phyloP scores from a whole-genome alignment of 371 early-diverging fungal species.

The Mortierella sp. region DNA sequence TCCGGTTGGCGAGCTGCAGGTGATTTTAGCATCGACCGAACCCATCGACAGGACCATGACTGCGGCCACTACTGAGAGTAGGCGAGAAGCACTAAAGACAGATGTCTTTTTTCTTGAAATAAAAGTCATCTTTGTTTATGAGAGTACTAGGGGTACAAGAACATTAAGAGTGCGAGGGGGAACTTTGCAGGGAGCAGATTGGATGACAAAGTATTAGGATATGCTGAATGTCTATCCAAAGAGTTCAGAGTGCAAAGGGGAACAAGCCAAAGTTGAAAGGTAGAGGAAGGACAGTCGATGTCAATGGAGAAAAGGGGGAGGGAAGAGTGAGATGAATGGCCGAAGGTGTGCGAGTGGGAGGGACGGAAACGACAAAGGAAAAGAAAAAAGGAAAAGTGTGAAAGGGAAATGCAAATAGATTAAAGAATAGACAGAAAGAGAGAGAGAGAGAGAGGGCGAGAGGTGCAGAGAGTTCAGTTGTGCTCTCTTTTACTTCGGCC shows the following conservation, averaged over 20 bases:
- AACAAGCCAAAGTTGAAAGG: constrained; percentile 12
- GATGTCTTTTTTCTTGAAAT: constrained; percentile 11
- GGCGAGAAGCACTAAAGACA: constrained; percentile 3
- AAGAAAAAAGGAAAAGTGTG: constrained; percentile 6
- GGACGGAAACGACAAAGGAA: constrained; percentile 3
- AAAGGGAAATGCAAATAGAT: background rate
- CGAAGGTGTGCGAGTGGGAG: background rate
- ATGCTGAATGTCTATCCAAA: no score
- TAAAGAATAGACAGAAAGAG: background rate
- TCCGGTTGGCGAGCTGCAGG: constrained; percentile 37
- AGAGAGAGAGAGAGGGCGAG: background rate
- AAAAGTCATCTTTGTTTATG: constrained; percentile 3
- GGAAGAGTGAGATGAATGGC: background rate
- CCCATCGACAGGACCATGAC: constrained; percentile 19
- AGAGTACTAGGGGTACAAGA: background rate
- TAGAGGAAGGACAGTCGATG: constrained; percentile 20
- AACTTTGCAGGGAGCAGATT: background rate
- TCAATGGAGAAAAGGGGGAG: constrained; percentile 2
- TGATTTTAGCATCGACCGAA: constrained; percentile 18
- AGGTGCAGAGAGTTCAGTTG: no score
- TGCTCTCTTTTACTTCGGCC: no score
- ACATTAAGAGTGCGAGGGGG: background rate
- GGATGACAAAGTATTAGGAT: background rate
- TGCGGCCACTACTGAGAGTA: constrained; percentile 8
- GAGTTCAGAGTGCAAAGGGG: background rate